Conservation (phyloP, 768 basidiomycete genomes). For the Boletus edulis region DNA sequence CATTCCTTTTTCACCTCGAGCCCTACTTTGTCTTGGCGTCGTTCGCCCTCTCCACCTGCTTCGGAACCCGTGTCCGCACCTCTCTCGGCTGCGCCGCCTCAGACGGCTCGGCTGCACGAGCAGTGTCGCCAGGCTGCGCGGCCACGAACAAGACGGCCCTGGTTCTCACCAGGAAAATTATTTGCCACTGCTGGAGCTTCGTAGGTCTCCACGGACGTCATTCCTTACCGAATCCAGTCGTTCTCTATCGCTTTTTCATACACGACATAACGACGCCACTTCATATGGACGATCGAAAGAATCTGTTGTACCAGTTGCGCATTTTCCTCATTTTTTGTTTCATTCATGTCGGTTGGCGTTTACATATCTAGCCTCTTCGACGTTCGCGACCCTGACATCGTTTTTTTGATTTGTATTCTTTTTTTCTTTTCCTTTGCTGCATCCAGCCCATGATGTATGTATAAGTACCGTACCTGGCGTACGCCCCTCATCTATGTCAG, state of each 20-base stretch:
- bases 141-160: conserved; percentile 44
- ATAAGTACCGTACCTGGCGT: conserved; percentile 36
- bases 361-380: conserved; percentile 30
- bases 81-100: conserved; percentile 27
- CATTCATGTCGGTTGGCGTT: conserved; percentile 17
- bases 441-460: conserved; percentile 25
- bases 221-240: conserved; percentile 6
- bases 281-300: conserved; percentile 21
- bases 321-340: conserved; percentile 8
- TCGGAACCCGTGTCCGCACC: conserved; percentile 28
- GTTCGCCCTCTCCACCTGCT: conserved; percentile 41
- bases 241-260: conserved; percentile 5
- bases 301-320: conserved; percentile 21
- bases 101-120: conserved; percentile 28
- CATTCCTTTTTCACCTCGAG: conserved; percentile 35
- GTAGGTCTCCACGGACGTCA: conserved; percentile 16
- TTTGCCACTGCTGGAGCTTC: conserved; percentile 43
- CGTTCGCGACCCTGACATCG: conserved; percentile 14
- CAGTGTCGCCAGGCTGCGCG: conserved; percentile 34
- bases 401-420: conserved; percentile 6
- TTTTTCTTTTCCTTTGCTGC: neutral
- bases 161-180: conserved; percentile 55
- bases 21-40: conserved; percentile 33
- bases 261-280: conserved; percentile 1
- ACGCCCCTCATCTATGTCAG: conserved; percentile 22